These are phyloP conservation scores for Mycena venus DNA, from an alignment of 768 basidiomycete species.

Conservation along the genomic window DNA sequence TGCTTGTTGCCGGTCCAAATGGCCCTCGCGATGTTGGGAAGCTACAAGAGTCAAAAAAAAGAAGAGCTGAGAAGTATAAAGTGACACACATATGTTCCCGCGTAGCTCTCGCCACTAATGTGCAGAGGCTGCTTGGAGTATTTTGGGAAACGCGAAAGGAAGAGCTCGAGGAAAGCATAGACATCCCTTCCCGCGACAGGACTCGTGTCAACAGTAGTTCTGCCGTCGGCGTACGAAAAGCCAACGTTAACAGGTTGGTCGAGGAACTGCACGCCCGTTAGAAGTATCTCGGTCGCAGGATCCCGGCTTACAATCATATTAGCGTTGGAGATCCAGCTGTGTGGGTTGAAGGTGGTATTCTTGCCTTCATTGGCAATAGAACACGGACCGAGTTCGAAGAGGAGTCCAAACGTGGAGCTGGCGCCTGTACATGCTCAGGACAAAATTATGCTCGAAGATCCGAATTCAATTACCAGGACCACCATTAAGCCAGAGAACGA, in stretches of 20 bases:
- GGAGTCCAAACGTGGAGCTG: conserved; percentile 83
- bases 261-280: conserved; percentile 57
- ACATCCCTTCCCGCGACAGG: conserved; percentile 93
- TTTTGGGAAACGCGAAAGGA: conserved; percentile 81
- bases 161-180: conserved; percentile 85
- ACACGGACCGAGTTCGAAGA: conserved; percentile 96
- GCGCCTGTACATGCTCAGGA: conserved; percentile 42
- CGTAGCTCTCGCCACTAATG: conserved; percentile 86
- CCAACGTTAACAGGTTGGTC: conserved; percentile 92
- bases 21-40: conserved; percentile 85
- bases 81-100: conserved; percentile 72
- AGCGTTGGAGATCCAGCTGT: conserved; percentile 89
- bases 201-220: conserved; percentile 80
- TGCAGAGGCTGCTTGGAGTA: conserved; percentile 82
- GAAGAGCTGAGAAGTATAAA: background rate
- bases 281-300: background rate
- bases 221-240: conserved; percentile 87
- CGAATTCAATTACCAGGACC: conserved; percentile 62
- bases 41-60: background rate
- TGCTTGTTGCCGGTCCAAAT: conserved; percentile 86
- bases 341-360: conserved; percentile 78
- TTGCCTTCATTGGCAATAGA: conserved; percentile 74
- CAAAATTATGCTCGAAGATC: too few species aligned
- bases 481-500: conserved; percentile 92
- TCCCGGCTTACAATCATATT: conserved; percentile 64